Percentiles rank a stretch among this genome's conserved stretches.
Evolutionary conservation across 179 eudicot genomes (phyloP).

Genomic region (Beta lomatogona): DNA sequence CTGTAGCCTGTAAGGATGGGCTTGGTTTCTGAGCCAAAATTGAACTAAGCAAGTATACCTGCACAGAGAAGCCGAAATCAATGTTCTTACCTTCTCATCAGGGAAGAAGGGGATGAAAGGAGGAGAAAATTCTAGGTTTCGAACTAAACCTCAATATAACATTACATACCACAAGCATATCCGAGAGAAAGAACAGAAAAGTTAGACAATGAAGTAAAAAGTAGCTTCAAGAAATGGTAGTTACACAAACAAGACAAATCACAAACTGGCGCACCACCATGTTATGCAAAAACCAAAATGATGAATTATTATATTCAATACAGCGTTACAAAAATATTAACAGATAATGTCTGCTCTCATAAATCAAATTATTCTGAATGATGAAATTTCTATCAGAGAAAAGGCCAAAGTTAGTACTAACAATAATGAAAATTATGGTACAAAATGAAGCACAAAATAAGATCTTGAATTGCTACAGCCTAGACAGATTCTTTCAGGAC

Average conservation of each 20-base stretch:
- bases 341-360: background rate
- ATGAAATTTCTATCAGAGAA: background rate
- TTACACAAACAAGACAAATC: slow-evolving; percentile 4
- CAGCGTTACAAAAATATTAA: background rate
- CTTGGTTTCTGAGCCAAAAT: slow-evolving; percentile 48
- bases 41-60: slow-evolving; percentile 66
- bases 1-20: slow-evolving; percentile 48
- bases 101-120: background rate
- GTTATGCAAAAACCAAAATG: background rate
- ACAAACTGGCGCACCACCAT: background rate
- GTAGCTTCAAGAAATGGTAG: background rate
- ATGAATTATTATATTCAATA: background rate
- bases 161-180: background rate
- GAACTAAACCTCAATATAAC: background rate
- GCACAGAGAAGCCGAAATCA: slow-evolving; percentile 31
- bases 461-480: background rate
- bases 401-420: background rate
- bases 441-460: background rate
- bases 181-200: background rate
- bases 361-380: background rate
- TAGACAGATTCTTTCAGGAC: background rate
- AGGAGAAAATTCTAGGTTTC: background rate
- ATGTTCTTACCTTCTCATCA: background rate
- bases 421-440: background rate
- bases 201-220: background rate